Evolutionary conservation across 257 asterid genomes (phyloP), one percentile per base, ranked within the genome.

Genomic region (Lycium ferocissimum): DNA sequence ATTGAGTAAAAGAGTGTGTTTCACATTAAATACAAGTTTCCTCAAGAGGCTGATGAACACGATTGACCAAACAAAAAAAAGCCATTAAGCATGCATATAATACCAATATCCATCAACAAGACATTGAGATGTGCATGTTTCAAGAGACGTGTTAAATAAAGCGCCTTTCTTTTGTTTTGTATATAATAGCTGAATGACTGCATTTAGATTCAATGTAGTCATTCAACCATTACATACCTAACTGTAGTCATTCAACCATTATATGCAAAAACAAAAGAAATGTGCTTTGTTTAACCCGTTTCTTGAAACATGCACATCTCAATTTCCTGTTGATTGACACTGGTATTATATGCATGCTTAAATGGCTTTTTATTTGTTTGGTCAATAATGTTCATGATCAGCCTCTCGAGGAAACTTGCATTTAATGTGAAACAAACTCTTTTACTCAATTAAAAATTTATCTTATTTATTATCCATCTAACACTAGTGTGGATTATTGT

Each of bases 1-100:
- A 7, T 58, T 58, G 45, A 17, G 26, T 58, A 58, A 43, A 9
- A 5, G 22, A 17, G 33, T 38, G 40, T 18, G 40, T 20, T 40
- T n/a, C 79, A 71, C 37, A 71, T 71, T 70, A 70, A 70, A 70
- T 70, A 33, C 35, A 71, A 35, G n/a, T 66, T 66, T 66, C 11
- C 63, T 58, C 63, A 58, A 58, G 20, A 58, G 63, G 40, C 1
- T 63, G 2, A 4, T 65, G 15, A 26, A 7, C 6, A 20, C 3
- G 5, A 65, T 11, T 65, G 71, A 65, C 43, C 71, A 65, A 62
- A 62, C 2, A 62, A 61, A 63, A 61, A 61, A 8, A 65, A 10
- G 11, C 9, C 26, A 11, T 5, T 26, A 9, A 65, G 8, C 18
- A 62, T 62, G 69, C 37, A 26, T 65, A 65, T 65, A 26, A 65